Evolutionary conservation across 1,284 basidiomycete genomes (phyloP).

Genomic region (Cutaneotrichosporon sp.): DNA sequence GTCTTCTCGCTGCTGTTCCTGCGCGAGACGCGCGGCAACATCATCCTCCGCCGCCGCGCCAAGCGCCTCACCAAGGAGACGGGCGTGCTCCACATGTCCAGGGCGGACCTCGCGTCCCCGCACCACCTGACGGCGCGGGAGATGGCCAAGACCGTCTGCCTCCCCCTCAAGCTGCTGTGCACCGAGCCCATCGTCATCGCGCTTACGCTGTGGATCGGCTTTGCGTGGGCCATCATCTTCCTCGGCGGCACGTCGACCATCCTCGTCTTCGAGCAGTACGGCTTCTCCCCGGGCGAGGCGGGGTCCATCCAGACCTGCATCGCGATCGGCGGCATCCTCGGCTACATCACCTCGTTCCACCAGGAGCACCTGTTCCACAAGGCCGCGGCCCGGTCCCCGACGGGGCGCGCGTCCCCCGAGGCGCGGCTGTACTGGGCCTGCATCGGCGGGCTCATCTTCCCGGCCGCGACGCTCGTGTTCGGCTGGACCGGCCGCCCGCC

Average conservation of each 20-base stretch:
- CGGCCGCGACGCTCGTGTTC: constrained; percentile 36
- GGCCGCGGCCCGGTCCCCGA: constrained; percentile 28
- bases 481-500: constrained; percentile 46
- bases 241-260: constrained; percentile 38
- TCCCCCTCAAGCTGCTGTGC: constrained; percentile 45
- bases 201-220: constrained; percentile 55
- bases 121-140: constrained; percentile 41
- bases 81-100: constrained; percentile 47
- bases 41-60: constrained; percentile 54
- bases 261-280: constrained; percentile 45
- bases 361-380: constrained; percentile 43
- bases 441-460: constrained; percentile 49
- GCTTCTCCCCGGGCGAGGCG: constrained; percentile 39
- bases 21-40: constrained; percentile 52
- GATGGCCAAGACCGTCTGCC: constrained; percentile 44
- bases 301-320: constrained; percentile 39
- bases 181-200: constrained; percentile 56
- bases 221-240: constrained; percentile 49
- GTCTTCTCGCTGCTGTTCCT: constrained; percentile 45
- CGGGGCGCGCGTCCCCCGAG: constrained; percentile 54
- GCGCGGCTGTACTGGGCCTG: constrained; percentile 54
- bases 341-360: constrained; percentile 65
- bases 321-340: constrained; percentile 65
- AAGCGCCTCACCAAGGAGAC: constrained; percentile 50
- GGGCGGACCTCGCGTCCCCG: constrained; percentile 36